Base-by-base conservation (phyloP, 768 basidiomycete genomes). In the Kwoniella newhampshirensis region DNA sequence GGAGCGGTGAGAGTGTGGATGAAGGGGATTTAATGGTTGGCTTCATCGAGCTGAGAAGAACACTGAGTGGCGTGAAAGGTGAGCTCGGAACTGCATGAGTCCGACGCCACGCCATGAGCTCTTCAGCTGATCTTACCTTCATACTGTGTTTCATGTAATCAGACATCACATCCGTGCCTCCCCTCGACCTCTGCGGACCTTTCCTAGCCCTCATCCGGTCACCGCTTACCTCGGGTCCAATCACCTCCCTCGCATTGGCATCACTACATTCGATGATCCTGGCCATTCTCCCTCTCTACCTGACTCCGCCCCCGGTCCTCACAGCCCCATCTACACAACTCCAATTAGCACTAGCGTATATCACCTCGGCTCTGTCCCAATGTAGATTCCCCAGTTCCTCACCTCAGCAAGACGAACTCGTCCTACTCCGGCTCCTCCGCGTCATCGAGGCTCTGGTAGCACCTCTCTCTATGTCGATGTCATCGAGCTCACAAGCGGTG, bases 311-410 rank as follows among this genome's bases (percentile, higher is more conserved):
- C 17, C 59, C 67, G 1, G 39, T 47, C 39, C 51, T 39, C 9
- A 26, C 51, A 51, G 78, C 36, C 83, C 87, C 40, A 60, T 81
- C 47, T 78, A 81, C 35, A 77, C 93, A 59, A 82, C 86, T 62
- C 72, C 79, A 51, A 51, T 55, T 67, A 42, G 87, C 87, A 4
- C 81, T 98, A 49, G 80, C 85, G 17, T 89, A 91, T 60, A 81
- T 96, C 57, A 93, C 92, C 74, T 87, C 83, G 58, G 86, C 94
- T 0, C 84, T 93, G 12, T 91, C 94, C 4, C 90, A 91, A 70
- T 97, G 94, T 82, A 92, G 94, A 78, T 99, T 99, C 71, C 94
- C 98, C 77, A 89, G 90, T 3, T 94, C 89, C 69, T 92, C 97
- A 73, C 90, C 90, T 1, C 91, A 92, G n/a, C 89, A 91, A 4